Conservation (phyloP, 345 rosid species). For the Citropsis articulata region DNA sequence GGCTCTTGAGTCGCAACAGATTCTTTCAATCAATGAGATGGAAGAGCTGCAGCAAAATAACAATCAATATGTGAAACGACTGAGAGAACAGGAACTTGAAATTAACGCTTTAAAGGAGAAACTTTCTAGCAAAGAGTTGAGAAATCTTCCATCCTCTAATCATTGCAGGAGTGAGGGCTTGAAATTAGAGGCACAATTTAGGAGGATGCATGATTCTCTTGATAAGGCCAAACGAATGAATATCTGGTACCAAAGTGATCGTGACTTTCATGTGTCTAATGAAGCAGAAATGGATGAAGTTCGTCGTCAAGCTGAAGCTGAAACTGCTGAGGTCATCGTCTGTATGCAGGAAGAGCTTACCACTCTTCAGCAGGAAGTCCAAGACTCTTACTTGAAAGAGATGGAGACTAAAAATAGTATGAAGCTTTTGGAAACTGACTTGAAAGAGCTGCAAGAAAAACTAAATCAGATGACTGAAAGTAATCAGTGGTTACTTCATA, state of each 20-base stretch:
- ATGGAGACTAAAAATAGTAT: conserved; percentile 40
- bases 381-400: conserved; percentile 66
- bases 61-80: conserved; percentile 42
- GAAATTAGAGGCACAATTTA: conserved; percentile 50
- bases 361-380: conserved; percentile 74
- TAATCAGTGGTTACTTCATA: conserved; percentile 46
- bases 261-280: conserved; percentile 56
- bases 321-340: conserved; percentile 88
- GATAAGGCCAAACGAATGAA: conserved; percentile 79
- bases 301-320: conserved; percentile 80
- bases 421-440: conserved; percentile 43
- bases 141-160: conserved; percentile 36
- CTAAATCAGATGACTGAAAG: conserved; percentile 42
- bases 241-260: conserved; percentile 61
- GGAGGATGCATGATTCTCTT: conserved; percentile 84
- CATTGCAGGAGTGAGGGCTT: conserved; percentile 31
- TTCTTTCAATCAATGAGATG: conserved; percentile 59
- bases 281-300: conserved; percentile 74
- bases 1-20: conserved; percentile 82
- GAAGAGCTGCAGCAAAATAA: conserved; percentile 59
- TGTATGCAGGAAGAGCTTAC: conserved; percentile 90
- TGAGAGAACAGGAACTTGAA: conserved; percentile 55
- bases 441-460: conserved; percentile 52
- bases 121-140: conserved; percentile 41
- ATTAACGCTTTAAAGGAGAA: conserved; percentile 49